Evolutionary conservation across 495 filamentous ascomycete genomes (phyloP), one percentile per base, ranked within the genome.

Genomic region (Aspergillus sclerotioniger): DNA sequence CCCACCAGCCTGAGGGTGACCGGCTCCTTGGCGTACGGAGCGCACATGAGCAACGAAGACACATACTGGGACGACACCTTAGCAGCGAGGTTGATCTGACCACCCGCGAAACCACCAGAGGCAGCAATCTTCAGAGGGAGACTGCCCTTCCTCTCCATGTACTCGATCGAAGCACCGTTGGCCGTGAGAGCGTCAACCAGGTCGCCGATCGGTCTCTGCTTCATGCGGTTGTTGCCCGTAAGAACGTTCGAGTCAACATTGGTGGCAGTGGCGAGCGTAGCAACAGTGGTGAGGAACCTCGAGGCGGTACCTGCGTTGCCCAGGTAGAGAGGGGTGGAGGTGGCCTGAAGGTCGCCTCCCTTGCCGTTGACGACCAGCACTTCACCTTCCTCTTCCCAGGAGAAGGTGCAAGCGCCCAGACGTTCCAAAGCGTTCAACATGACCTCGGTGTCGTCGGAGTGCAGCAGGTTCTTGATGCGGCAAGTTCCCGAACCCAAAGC

Each of bases 61-160:
- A 99, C 94, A 62, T 96, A 99, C 76, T 99, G 94, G 8, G 92
- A 97, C 6, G 93, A 97, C 33, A 97, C 86, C 51, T 91, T 98
- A 2, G 94, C 94, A 45, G 92, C 90, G 53, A 98, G 82, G 58
- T 94, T 87, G 64, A 99, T 97, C 16, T 85, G 84, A 37, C 95
- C 92, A 41, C 95, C 95, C n/a, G 84, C 85, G 67, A 99, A 89
- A 12, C 94, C 94, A 43, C 86, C 86, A 43, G 85, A 87, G 28
- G 94, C 92, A 47, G 84, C 80, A 33, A 99, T 88, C 56, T 87
- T 82, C 0, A 99, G 75, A 7, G 94, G 94, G 49, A 99, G 75
- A 71, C 92, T 91, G 58, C 87, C 82, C 51, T 76, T 70, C 64
- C 84, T 86, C 61, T 90, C 94, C 51, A 95, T 69, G 67, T 95